These are phyloP conservation scores for Colletotrichum lini DNA, from an alignment of 2,329 filamentous ascomycete species.

Conservation along the genomic window DNA sequence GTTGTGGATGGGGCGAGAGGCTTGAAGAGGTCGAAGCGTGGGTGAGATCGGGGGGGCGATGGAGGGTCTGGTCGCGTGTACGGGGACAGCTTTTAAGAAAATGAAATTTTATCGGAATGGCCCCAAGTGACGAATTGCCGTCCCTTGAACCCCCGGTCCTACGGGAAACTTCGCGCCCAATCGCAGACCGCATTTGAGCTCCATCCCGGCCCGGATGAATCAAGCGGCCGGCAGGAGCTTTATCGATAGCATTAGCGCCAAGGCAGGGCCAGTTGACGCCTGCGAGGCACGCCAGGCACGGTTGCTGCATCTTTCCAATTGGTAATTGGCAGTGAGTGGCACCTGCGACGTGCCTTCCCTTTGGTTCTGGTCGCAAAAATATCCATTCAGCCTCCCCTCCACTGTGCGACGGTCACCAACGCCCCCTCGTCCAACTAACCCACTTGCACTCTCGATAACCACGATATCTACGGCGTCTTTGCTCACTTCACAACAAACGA, in stretches of 20 bases:
- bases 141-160: conserved; percentile 25
- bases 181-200: conserved; percentile 23
- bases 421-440: conserved; percentile 12
- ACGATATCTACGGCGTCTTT: conserved; percentile 6
- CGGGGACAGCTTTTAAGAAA: conserved; percentile 28
- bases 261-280: conserved; percentile 8
- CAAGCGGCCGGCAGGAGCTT: conserved; percentile 30
- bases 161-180: conserved; percentile 36
- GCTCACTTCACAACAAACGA: not conserved
- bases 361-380: conserved; percentile 41
- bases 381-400: conserved; percentile 38
- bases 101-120: conserved; percentile 44
- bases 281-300: conserved; percentile 24
- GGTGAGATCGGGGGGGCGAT: conserved; percentile 21
- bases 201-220: conserved; percentile 41
- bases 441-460: not conserved
- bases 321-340: conserved; percentile 24
- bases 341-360: conserved; percentile 16
- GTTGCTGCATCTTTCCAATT: conserved; percentile 33
- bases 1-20: conserved; percentile 2
- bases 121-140: conserved; percentile 41
- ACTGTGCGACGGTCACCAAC: conserved; percentile 10
- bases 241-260: conserved; percentile 39
- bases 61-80: conserved; percentile 37
- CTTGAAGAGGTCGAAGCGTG: conserved; percentile 7